phyloP scores from a whole-genome alignment of 345 rosid species.

The Noccaea caerulescens region DNA sequence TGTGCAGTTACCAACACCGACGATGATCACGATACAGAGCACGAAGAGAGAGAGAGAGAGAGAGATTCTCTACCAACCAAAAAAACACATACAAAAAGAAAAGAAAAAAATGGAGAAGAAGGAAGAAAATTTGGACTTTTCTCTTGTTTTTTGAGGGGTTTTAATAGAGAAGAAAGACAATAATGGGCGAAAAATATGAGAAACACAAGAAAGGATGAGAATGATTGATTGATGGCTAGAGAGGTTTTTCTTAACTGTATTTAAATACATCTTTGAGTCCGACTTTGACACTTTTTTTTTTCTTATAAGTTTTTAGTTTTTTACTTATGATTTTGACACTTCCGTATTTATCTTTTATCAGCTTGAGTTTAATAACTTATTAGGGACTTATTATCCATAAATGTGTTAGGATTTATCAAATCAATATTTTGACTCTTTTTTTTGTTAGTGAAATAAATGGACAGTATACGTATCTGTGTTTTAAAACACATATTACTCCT shows the following conservation, averaged over 20 bases:
- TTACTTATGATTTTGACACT: constrained; percentile 33
- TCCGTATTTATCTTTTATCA: constrained; percentile 27
- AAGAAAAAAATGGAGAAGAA: constrained; percentile 12
- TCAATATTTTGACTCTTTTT: not conserved
- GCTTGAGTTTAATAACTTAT: not conserved
- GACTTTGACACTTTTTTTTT: constrained; percentile 30
- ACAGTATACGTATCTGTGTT: not conserved
- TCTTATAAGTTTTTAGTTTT: not conserved
- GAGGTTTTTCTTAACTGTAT: constrained; percentile 44
- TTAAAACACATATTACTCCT: no score
- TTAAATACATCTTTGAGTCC: constrained; percentile 48
- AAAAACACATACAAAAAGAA: not conserved
- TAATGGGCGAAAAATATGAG: constrained; percentile 19
- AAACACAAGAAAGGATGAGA: constrained; percentile 38
- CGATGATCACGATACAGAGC: constrained; percentile 48
- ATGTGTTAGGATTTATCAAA: constrained; percentile 12
- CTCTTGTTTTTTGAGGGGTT: constrained; percentile 3
- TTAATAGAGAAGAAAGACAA: constrained; percentile 32
- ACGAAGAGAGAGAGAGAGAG: constrained; percentile 29
- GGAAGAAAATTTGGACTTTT: constrained; percentile 40
- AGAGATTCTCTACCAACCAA: constrained; percentile 42
- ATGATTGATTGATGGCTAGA: constrained; percentile 37
- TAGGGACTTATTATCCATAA: constrained; percentile 7
- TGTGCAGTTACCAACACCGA: constrained; percentile 46
- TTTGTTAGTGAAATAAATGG: not conserved